Base-by-base conservation (phyloP, 176 grass and related monocot genomes). In the Sorghum bicolor region DNA sequence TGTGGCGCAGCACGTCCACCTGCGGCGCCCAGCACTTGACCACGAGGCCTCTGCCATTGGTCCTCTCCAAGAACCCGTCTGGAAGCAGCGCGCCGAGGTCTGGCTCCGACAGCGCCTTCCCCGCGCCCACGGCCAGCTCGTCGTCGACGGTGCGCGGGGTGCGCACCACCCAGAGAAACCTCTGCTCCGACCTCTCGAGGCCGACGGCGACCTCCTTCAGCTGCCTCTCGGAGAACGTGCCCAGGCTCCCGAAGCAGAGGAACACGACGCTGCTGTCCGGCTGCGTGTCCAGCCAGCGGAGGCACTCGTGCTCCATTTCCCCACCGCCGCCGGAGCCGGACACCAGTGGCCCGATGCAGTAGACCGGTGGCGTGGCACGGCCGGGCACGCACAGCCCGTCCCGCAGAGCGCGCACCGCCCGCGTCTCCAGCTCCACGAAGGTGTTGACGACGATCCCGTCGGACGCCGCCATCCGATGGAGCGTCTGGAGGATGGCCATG, bases 381-480 rank as follows among this genome's bases (percentile, higher is more conserved):
- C 4, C 4, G 13, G 44, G 44, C 4, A 47, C 14, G 14, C 44
- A 47, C 14, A 47, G 44, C 44, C 44, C 44, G 0, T 47, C 44
- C 14, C 44, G 0, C 44, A 47, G 44, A 16, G 44, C 44, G 1
- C 44, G 44, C 44, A 47, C 44, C 14, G 44, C 44, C 0, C 44
- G 44, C 44, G 44, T 15, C 13, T 47, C 44, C 44, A 47, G 44
- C 44, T 15, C 44, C 44, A 16, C 13, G 44, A 88, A 88, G 16
- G 90, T 88, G 86, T 92, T 88, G 31, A 92, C 15, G 40, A 92
- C 12, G 38, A 86, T 86, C 2, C 90, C 90, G 26, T 55, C 29
- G 22, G 22, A 31, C 36, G 67, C 74, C 31, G 16, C 3, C 6
- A 80, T 41, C 37, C 65, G 69, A 57, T 63, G 55, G 29, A 32